These are phyloP conservation scores for Casuarina equisetifolia DNA, from an alignment of 306 rosid species.

Conservation along the genomic window DNA sequence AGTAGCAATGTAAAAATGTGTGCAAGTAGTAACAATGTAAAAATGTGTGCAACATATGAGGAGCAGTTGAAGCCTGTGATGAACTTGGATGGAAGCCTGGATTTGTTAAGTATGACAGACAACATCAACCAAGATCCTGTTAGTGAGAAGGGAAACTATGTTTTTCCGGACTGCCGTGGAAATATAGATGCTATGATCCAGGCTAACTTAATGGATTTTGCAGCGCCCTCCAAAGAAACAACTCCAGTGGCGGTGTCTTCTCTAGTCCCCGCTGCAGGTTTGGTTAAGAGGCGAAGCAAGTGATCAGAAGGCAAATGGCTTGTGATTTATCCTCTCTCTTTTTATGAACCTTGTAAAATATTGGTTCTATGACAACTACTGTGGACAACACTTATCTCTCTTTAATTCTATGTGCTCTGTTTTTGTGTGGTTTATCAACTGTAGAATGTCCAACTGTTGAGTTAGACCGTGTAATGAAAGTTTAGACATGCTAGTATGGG, in stretches of 20 bases:
- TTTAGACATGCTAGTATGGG: background rate
- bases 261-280: conserved; percentile 32
- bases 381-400: background rate
- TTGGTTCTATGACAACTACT: background rate
- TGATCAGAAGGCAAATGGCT: conserved; percentile 1
- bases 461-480: background rate
- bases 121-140: conserved; percentile 13
- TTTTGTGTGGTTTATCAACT: background rate
- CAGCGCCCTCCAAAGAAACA: conserved; percentile 25
- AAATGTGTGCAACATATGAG: conserved; percentile 46
- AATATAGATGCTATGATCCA: conserved; percentile 27
- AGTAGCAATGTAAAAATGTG: conserved; percentile 39
- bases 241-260: conserved; percentile 28
- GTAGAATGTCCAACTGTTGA: background rate
- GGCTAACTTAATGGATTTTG: conserved; percentile 38
- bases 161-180: conserved; percentile 21
- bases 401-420: background rate
- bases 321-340: background rate
- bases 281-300: conserved; percentile 53
- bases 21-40: conserved; percentile 34
- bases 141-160: conserved; percentile 11
- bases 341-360: background rate
- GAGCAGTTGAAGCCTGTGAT: conserved; percentile 57
- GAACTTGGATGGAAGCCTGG: conserved; percentile 31
- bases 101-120: conserved; percentile 2